A percentile compares a stretch with the other conserved stretches of the same genome.
phyloP scores from a whole-genome alignment of 2,329 filamentous ascomycete genomes.

The Ilyonectria destructans region DNA sequence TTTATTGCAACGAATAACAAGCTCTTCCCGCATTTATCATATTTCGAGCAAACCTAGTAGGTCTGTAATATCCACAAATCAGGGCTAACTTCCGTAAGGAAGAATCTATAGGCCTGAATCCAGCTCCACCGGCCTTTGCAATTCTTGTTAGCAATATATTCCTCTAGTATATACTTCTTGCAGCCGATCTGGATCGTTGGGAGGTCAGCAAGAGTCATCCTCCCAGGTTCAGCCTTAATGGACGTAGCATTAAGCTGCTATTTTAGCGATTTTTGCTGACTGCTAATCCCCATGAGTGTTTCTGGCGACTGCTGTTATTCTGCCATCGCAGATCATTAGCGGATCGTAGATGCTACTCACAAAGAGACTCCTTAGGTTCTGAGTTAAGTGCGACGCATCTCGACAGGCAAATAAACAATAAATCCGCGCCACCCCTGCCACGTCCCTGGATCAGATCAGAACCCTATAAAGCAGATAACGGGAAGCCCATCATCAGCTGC shows the following conservation, averaged over 20 bases:
- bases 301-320: not conserved
- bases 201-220: not conserved
- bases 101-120: constrained; percentile 7
- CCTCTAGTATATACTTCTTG: constrained; percentile 3
- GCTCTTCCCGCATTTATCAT: not conserved
- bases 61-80: not conserved
- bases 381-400: not conserved
- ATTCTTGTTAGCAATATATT: not conserved
- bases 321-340: not conserved
- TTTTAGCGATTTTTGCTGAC: not conserved
- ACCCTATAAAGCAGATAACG: no score
- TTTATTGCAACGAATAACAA: not conserved
- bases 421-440: not conserved
- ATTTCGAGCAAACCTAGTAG: constrained; percentile 7
- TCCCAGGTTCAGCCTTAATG: constrained; percentile 4
- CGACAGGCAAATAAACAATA: not conserved
- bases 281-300: constrained; percentile 1
- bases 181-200: not conserved
- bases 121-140: constrained; percentile 1
- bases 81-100: constrained; percentile 5
- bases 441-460: not conserved
- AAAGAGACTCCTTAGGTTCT: not conserved
- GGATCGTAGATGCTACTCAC: not conserved
- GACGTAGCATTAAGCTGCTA: constrained; percentile 5
- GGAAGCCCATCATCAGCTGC: no score